Evolutionary conservation across 306 rosid species (phyloP), one percentile per base, ranked within the genome.

Genomic region (Prunus mira): DNA sequence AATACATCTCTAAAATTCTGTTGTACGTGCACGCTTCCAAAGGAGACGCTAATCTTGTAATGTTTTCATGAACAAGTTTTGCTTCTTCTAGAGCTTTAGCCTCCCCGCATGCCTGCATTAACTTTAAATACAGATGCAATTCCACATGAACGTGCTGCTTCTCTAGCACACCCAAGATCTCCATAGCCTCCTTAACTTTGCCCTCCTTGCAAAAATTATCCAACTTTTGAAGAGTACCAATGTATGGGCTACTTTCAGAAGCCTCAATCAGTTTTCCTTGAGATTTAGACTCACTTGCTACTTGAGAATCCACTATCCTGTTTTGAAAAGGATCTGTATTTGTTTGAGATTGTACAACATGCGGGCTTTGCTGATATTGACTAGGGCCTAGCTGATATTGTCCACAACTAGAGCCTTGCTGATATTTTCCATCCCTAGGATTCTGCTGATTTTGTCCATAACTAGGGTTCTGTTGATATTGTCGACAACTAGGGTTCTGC

Each of bases 1-100:
- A 87, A 79, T 90, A 92, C 91, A 87, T 92, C 81, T 90, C 92
- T 63, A 92, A 56, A 73, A 92, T 90, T 82, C 55, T 85, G 83
- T 90, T 92, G 67, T 82, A 87, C n/a, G 84, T 82, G 80, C 93
- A 84, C 56, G 84, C 84, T 41, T 80, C 25, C 17, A 87, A 85
- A 81, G 90, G 85, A 70, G 90, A 81, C 63, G 82, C 65, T 73
- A 85, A 73, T 69, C 63, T 79, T 43, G 83, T 18, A 58, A 83
- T 71, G 30, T 72, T 76, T 20, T 81, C 82, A 60, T 89, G 95
- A 76, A 90, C 83, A 65, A 57, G n/a, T 74, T 84, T 92, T 65
- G 93, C 97, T 80, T 90, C 96, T 78, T 87, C 83, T 19, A 88
- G 80, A 60, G 87, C 85, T 75, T 82, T 82, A 67, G 84, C 81